Evolutionary conservation across 257 asterid species (phyloP).

Genomic region (Fraxinus americana): DNA sequence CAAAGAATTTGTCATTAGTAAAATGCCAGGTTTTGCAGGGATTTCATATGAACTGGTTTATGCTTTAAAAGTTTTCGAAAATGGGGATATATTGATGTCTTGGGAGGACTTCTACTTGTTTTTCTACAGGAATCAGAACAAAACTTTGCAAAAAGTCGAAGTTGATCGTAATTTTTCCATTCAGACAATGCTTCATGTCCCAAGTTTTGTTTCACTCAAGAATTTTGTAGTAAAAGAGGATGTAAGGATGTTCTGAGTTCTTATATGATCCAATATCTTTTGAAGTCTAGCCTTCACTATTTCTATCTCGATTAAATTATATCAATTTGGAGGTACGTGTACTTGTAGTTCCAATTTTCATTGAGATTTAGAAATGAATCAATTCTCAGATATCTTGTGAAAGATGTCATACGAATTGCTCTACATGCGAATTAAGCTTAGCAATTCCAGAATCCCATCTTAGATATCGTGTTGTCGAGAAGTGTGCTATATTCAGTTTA

Average conservation of each 20-base stretch:
- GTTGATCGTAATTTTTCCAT: not conserved
- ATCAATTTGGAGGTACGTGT: no score
- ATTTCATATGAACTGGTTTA: conserved; percentile 15
- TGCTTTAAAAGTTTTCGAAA: conserved; percentile 34
- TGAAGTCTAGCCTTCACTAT: no score
- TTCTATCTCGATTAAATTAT: no score
- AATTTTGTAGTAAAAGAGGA: not conserved
- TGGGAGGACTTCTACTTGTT: conserved; percentile 29
- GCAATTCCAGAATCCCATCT: no score
- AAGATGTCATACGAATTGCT: no score
- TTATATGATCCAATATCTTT: not conserved
- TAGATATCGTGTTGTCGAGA: no score
- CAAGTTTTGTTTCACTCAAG: conserved; percentile 28
- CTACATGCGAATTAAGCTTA: no score
- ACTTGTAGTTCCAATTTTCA: no score
- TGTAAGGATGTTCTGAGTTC: not conserved
- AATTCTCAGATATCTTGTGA: no score
- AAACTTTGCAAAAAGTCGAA: conserved; percentile 9
- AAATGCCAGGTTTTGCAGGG: conserved; percentile 6
- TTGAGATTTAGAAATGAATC: no score
- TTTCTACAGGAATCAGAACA: conserved; percentile 28
- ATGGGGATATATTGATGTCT: conserved; percentile 47
- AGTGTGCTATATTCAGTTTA: no score
- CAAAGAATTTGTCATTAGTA: conserved; percentile 28
- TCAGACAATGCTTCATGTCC: conserved; percentile 9